These are phyloP conservation scores for Malania oleifera DNA, from an alignment of 164 flowering plant genomes.

Conservation along the genomic window DNA sequence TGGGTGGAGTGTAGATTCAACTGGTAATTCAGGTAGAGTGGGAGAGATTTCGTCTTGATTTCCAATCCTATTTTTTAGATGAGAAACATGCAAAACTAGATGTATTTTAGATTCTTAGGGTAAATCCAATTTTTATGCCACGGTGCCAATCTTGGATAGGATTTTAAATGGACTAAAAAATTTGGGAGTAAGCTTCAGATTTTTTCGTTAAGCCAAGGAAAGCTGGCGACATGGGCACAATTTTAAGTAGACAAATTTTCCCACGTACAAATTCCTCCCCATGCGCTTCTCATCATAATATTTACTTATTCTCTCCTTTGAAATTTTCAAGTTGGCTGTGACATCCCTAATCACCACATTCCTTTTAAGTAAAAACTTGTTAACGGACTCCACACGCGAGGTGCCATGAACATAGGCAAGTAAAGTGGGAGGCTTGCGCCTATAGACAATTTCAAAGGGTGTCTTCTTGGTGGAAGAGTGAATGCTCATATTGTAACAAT, in stretches of 20 bases:
- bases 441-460: conserved; percentile 6
- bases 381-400: not conserved
- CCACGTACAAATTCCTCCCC: not conserved
- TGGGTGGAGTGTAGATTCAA: not conserved
- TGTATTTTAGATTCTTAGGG: not conserved
- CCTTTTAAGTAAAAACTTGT: not conserved
- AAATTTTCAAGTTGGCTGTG: not conserved
- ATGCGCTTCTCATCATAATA: not conserved
- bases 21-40: not conserved
- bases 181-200: not conserved
- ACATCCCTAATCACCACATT: not conserved
- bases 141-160: not conserved
- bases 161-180: conserved; percentile 14
- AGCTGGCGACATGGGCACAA: conserved; percentile 6
- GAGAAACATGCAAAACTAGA: conserved; percentile 4
- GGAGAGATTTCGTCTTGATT: not conserved
- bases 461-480: not conserved
- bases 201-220: not conserved
- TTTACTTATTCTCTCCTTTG: not conserved
- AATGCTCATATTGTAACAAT: not conserved
- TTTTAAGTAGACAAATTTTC: conserved; percentile 1
- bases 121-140: conserved; percentile 9
- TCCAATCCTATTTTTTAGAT: conserved; percentile 2
- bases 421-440: not conserved
- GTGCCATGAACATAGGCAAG: conserved; percentile 1